phyloP scores from a whole-genome alignment of 2,329 filamentous ascomycete genomes.

The Hypoxylon sp. region DNA sequence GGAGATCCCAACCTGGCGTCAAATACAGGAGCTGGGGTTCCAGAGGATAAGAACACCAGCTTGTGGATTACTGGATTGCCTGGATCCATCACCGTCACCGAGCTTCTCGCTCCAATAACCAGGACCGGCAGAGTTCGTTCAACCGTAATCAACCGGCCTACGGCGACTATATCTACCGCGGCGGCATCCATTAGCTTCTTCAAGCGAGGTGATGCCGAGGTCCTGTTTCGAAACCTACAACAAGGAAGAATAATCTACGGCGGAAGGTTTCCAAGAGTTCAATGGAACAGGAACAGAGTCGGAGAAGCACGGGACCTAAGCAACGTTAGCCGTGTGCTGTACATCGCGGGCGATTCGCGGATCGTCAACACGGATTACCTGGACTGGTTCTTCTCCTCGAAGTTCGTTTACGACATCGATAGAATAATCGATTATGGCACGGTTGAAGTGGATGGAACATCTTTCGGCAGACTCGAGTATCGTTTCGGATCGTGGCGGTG shows the following conservation, averaged over 20 bases:
- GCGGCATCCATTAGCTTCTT: conserved; percentile 38
- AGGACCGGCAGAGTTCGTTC: conserved; percentile 31
- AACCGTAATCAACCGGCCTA: conserved; percentile 20
- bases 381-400: conserved; percentile 18
- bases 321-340: conserved; percentile 31
- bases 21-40: conserved; percentile 27
- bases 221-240: conserved; percentile 1
- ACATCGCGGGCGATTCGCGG: conserved; percentile 26
- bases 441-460: background rate
- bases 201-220: conserved; percentile 18
- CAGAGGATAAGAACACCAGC: conserved; percentile 28
- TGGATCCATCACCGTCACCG: background rate
- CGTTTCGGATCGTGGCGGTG: conserved; percentile 36
- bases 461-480: conserved; percentile 31
- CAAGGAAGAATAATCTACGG: background rate
- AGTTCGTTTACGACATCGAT: conserved; percentile 36
- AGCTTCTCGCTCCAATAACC: conserved; percentile 17
- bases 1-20: conserved; percentile 25
- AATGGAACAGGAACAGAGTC: conserved; percentile 37
- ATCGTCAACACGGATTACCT: conserved; percentile 23
- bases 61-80: conserved; percentile 38
- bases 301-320: background rate
- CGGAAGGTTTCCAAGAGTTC: background rate
- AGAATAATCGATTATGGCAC: conserved; percentile 32
- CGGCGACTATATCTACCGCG: background rate